Evolutionary conservation across 2,329 filamentous ascomycete genomes (phyloP).

Genomic region (Aspergillus latus): DNA sequence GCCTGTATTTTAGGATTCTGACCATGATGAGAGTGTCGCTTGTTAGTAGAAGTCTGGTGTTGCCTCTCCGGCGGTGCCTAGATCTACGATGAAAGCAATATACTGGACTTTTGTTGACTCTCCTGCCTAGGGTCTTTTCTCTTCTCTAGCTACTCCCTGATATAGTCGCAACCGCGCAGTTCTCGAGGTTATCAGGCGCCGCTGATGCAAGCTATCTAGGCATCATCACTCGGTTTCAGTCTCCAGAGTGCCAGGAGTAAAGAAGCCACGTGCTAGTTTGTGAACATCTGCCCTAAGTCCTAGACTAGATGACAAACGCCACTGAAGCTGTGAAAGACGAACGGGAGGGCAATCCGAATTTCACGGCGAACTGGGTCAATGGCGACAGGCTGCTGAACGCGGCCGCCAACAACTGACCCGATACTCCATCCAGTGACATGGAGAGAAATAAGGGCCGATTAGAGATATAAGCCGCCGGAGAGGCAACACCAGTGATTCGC

Average conservation of each 20-base stretch:
- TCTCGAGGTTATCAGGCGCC: too few species aligned
- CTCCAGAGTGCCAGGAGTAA: neutral
- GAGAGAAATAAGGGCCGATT: conserved; percentile 46
- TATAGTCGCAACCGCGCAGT: too few species aligned
- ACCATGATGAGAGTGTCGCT: too few species aligned
- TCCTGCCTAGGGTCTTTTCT: too few species aligned
- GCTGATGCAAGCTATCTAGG: neutral
- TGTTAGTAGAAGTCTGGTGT: too few species aligned
- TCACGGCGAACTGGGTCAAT: conserved; percentile 55
- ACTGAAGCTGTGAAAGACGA: conserved; percentile 64
- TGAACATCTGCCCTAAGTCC: neutral
- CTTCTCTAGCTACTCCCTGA: too few species aligned
- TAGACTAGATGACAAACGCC: conserved; percentile 62
- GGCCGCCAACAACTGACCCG: conserved; percentile 58
- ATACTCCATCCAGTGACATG: conserved; percentile 65
- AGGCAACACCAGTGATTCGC: too few species aligned
- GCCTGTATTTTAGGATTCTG: too few species aligned
- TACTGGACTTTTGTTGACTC: too few species aligned
- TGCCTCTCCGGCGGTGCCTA: too few species aligned
- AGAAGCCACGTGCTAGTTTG: neutral
- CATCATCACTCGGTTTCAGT: neutral
- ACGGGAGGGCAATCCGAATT: conserved; percentile 58
- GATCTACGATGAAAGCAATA: too few species aligned
- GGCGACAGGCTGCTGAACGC: conserved; percentile 60
- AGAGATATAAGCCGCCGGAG: too few species aligned